Evolutionary conservation across 176 grass and related monocot genomes (phyloP), one percentile per base, ranked within the genome.

Genomic region (Oryza nivara): DNA sequence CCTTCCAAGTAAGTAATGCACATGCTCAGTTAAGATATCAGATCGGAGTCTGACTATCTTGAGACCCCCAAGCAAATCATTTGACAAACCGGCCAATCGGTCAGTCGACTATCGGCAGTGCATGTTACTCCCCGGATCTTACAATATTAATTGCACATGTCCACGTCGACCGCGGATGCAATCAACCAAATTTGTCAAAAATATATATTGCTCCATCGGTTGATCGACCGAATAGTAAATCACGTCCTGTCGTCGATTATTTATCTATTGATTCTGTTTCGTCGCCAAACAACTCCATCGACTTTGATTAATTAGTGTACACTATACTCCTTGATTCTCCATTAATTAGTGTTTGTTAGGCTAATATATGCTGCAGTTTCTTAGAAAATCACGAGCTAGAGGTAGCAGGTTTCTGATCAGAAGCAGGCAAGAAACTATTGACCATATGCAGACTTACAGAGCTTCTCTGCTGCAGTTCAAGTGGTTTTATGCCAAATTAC

Each of bases 1-100:
- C 63, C 48, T 89, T 75, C 70, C 69, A 80, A 49, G 77, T 71
- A 80, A 49, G 77, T 71, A 88, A 75, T 67, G 79, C 61, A 74
- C 70, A 75, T 70, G 70, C 28, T 26, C 58, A 11, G 20, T 45
- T 74, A 41, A 60, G 80, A 73, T 75, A 48, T 79, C 73, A 15
- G 54, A 86, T 73, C 73, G 44, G 83, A 46, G 28, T 41, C 45
- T 67, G 64, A 81, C 49, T 64, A 71, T 52, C 38, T 11, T 11
- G 65, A 6, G 14, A n/a, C 63, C 15, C 15, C 41, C 2, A 25
- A 68, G 25, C 30, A 34, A 52, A 38, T 38, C 26, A 34, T 23
- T 20, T 22, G 71, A 73, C 61, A 14, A 45, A 5, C 60, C 11
- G 68, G 68, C 12, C 75, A 22, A 22, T 61, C 56, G 76, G 3